Evolutionary conservation across 495 filamentous ascomycete species (phyloP).

Genomic region (Articulospora tetracladia): DNA sequence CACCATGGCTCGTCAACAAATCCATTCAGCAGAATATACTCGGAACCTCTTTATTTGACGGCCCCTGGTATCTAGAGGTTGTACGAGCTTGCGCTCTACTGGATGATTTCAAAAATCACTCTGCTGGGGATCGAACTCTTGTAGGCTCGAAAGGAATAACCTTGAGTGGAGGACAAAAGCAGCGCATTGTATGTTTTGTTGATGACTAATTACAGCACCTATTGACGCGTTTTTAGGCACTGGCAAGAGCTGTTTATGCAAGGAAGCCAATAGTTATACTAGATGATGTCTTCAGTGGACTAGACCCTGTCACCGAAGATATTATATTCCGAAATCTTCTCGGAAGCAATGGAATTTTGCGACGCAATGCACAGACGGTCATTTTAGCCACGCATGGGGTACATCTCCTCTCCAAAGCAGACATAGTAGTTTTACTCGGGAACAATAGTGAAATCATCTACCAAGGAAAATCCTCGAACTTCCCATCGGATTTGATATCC

Average conservation of each 20-base stretch:
- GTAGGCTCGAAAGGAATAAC: constrained; percentile 54
- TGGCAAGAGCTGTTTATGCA: constrained; percentile 30
- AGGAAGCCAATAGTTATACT: constrained; percentile 27
- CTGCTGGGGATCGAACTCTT: constrained; percentile 27
- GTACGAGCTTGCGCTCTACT: constrained; percentile 27
- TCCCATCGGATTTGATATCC: too few relatives aligned
- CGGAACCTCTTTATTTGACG: constrained; percentile 17
- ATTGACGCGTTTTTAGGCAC: constrained; percentile 10
- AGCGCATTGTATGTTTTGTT: constrained; percentile 39
- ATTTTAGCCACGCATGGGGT: constrained; percentile 18
- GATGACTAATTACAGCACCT: not conserved
- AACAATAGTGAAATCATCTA: too few relatives aligned
- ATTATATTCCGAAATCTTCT: constrained; percentile 53
- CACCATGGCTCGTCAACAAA: constrained; percentile 33
- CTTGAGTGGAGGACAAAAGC: constrained; percentile 56
- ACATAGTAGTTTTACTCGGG: too few relatives aligned
- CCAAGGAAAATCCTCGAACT: too few relatives aligned
- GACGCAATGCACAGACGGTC: constrained; percentile 40
- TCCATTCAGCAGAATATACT: constrained; percentile 33
- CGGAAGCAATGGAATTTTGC: constrained; percentile 45
- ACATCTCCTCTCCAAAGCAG: not conserved
- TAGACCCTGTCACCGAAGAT: constrained; percentile 55
- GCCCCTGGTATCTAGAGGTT: constrained; percentile 29
- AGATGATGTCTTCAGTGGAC: constrained; percentile 44
- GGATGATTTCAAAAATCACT: constrained; percentile 37